These are phyloP conservation scores for Fusarium sulawesiense DNA, from an alignment of 2,329 filamentous ascomycete species.

Conservation along the genomic window DNA sequence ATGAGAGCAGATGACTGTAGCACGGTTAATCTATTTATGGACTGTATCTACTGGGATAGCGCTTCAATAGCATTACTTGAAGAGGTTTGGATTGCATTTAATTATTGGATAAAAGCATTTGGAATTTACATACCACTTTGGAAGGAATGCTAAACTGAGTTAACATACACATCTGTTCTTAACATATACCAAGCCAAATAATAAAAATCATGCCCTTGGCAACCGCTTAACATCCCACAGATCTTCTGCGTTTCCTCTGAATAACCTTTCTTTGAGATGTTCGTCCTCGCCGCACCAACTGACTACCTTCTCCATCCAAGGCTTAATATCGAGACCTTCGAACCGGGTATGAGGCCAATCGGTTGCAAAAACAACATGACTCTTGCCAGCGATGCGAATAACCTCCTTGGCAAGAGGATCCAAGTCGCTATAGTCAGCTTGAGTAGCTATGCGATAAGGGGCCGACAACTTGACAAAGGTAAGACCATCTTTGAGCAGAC, in stretches of 20 bases:
- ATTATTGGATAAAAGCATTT: not conserved
- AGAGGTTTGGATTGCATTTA: not conserved
- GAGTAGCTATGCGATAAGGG: conserved; percentile 64
- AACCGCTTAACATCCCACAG: conserved; percentile 52
- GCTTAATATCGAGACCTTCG: conserved; percentile 64
- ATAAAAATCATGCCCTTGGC: not conserved
- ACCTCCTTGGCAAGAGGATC: conserved; percentile 63
- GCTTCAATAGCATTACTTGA: not conserved
- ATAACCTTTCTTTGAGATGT: conserved; percentile 60
- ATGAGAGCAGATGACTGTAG: not conserved
- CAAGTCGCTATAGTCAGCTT: conserved; percentile 57
- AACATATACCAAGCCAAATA: not conserved
- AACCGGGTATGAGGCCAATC: conserved; percentile 75
- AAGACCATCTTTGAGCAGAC: conserved; percentile 58
- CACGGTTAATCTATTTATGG: not conserved
- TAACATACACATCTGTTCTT: too few relatives aligned
- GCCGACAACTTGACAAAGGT: conserved; percentile 70
- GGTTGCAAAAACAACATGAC: conserved; percentile 66
- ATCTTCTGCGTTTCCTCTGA: conserved; percentile 66
- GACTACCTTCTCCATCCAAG: conserved; percentile 61
- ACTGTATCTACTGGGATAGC: not conserved
- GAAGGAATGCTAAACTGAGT: too few relatives aligned
- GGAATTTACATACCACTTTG: not conserved
- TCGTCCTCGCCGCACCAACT: conserved; percentile 62
- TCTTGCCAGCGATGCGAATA: conserved; percentile 54